Percentiles rank a stretch among this genome's conserved stretches.
Conservation (phyloP, 768 basidiomycete species). For the Lyophyllum decastes region DNA sequence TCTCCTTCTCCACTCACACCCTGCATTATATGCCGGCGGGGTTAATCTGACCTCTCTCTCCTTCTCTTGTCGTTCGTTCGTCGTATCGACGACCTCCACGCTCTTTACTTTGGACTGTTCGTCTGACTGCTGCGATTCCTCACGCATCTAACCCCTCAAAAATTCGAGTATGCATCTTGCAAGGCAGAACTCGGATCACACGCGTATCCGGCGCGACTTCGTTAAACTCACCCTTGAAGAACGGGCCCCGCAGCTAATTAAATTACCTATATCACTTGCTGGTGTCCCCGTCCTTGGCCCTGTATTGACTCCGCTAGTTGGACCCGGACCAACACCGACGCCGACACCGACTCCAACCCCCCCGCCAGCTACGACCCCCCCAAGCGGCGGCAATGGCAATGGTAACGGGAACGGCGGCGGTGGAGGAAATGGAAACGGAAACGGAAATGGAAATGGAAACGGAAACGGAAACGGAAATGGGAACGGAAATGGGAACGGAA, state of each 20-base stretch:
- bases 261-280: constrained; percentile 37
- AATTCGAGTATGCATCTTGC: constrained; percentile 13
- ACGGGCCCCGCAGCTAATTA: constrained; percentile 40
- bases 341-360: constrained; percentile 14
- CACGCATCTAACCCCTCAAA: neutral
- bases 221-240: constrained; percentile 16
- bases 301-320: constrained; percentile 35
- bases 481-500: neutral
- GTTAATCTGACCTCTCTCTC: neutral
- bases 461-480: constrained; percentile 15
- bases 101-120: constrained; percentile 16
- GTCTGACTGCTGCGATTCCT: neutral
- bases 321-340: constrained; percentile 15
- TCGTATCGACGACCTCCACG: constrained; percentile 11
- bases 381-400: neutral
- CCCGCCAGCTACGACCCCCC: constrained; percentile 2
- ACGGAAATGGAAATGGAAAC: neutral
- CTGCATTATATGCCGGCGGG: constrained; percentile 1
- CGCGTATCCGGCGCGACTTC: constrained; percentile 3
- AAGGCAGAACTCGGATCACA: constrained; percentile 5
- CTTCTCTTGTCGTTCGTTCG: constrained; percentile 4
- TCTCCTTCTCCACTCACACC: neutral
- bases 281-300: constrained; percentile 42
- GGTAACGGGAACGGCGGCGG: constrained; percentile 14
- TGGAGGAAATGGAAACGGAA: constrained; percentile 11